Evolutionary conservation across 352 stramenopile species (phyloP), one percentile per base, ranked within the genome.

Genomic region (Plasmopara halstedii): DNA sequence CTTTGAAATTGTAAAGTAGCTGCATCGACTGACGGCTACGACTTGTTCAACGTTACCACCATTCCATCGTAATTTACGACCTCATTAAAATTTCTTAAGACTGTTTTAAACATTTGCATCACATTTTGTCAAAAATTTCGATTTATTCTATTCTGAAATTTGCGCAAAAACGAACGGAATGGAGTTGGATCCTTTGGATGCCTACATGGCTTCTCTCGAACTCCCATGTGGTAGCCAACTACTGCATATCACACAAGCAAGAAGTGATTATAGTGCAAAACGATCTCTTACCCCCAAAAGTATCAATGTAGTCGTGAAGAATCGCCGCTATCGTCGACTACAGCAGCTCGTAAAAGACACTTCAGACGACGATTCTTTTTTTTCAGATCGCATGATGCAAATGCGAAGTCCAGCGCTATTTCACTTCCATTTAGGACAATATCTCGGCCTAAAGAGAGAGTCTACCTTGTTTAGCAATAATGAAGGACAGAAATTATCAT

Each of bases 341-440:
- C 74, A 86, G 59, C 76, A 90, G 50, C 50, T 93, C 8, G 42
- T 88, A 10, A 19, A 52, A 18, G 29, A 37, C 6, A 49, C 51
- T 6, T 43, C 60, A 1, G 41, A 39, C 0, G 52, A 56, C 5
- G 66, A 81, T 47, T 56, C 47, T 31, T 93, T 85, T 54, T 93
- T 93, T 48, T 90, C 78, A 7, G 78, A 90, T 50, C 65, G 67
- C 18, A 74, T 70, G 54, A 93, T 93, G 74, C 74, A 93, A 58
- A 67, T 83, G 47, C 76, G 81, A 22, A 85, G 61, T 48, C 81
- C 81, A 1, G 78, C 76, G 41, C 52, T 93, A n/a, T 93, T 85
- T 42, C 76, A 93, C 53, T 80, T 93, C 42, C 75, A 90, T 44
- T 48, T 93, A 18, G 81, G 81, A 0, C 77, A 87, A 40, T 93